phyloP scores from a whole-genome alignment of 2,329 filamentous ascomycete species.

The Sporothrix pallida region DNA sequence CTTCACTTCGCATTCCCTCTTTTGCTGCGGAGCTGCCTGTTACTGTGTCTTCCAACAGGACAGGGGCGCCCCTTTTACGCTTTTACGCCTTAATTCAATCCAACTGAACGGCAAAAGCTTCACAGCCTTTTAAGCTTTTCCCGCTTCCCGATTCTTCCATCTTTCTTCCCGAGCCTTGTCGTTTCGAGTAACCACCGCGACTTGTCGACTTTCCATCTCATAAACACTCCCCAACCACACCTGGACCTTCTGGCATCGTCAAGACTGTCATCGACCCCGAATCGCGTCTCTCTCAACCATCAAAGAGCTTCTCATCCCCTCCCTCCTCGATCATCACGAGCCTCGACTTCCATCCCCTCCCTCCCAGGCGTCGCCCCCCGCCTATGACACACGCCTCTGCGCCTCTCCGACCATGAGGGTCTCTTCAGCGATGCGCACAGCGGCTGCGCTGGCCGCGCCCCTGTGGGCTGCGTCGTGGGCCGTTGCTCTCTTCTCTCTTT shows the following conservation, averaged over 20 bases:
- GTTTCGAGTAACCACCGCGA: constrained; percentile 7
- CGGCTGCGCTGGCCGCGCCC: constrained; percentile 59
- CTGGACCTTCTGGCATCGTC: background rate
- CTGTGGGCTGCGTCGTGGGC: constrained; percentile 38
- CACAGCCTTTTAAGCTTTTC: background rate
- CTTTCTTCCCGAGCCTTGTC: background rate
- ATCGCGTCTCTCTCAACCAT: background rate
- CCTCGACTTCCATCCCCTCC: background rate
- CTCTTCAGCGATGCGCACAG: constrained; percentile 53
- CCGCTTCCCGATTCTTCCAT: background rate
- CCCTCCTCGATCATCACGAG: background rate
- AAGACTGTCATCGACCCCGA: background rate
- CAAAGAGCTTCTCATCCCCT: background rate
- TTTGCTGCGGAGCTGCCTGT: background rate
- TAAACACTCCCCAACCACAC: background rate
- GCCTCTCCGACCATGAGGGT: constrained; percentile 59
- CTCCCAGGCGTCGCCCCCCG: constrained; percentile 4
- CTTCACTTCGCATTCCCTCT: constrained; percentile 27
- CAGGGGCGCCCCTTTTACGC: constrained; percentile 2
- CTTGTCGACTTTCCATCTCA: too few relatives aligned
- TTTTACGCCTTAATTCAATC: constrained; percentile 10
- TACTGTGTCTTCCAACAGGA: background rate
- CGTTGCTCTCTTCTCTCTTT: background rate
- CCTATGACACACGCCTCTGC: constrained; percentile 28
- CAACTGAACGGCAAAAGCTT: background rate